Evolutionary conservation across 202 grass and related monocot species (phyloP).

Genomic region (Dendrocalamus latiflorus): DNA sequence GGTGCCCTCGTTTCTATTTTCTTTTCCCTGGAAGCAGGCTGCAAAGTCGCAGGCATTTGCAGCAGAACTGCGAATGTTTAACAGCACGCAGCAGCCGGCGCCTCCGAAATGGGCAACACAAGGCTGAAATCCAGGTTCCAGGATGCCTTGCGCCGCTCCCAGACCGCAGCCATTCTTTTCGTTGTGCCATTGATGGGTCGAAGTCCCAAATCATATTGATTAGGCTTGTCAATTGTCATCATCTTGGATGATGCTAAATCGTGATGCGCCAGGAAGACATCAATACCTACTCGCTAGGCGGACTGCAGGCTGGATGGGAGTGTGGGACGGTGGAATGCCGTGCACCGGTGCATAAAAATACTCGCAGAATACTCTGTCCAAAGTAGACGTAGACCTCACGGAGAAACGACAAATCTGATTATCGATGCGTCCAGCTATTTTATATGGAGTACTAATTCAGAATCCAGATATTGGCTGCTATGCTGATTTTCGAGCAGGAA

Average conservation of each 20-base stretch:
- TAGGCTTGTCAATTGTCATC: not conserved
- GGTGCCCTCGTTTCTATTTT: not conserved
- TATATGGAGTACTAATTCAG: too few relatives aligned
- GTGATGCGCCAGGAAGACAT: not conserved
- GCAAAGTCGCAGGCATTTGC: slow-evolving; percentile 7
- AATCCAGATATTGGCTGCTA: too few relatives aligned
- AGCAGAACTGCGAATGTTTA: not conserved
- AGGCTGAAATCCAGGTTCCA: slow-evolving; percentile 18
- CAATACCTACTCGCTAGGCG: not conserved
- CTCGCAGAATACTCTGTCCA: not conserved
- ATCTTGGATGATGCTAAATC: not conserved
- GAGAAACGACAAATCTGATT: too few relatives aligned
- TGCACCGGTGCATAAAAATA: not conserved
- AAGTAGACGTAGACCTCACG: not conserved
- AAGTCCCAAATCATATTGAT: not conserved
- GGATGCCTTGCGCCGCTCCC: not conserved
- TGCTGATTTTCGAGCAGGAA: too few relatives aligned
- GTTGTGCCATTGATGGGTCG: too few relatives aligned
- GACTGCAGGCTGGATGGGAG: too few relatives aligned
- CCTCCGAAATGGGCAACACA: not conserved
- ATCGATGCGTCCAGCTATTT: too few relatives aligned
- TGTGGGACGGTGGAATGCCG: too few relatives aligned
- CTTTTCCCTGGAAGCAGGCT: not conserved
- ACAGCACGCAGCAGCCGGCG: not conserved
- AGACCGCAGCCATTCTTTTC: not conserved